These are phyloP conservation scores for Naumovozyma baii DNA, from an alignment of 805 yeast species.

Conservation along the genomic window DNA sequence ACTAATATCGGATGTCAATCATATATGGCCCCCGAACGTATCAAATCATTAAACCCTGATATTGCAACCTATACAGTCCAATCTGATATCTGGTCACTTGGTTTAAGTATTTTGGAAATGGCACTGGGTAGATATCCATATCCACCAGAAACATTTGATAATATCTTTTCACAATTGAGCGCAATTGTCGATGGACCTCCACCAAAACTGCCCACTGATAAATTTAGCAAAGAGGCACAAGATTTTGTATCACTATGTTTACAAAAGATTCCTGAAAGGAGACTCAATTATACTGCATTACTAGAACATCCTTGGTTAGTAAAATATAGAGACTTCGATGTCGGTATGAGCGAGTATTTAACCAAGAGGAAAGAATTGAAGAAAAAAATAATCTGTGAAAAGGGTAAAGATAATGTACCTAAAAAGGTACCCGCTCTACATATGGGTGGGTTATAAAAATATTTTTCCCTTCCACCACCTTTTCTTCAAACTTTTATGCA, in stretches of 20 bases:
- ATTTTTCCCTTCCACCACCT: neutral
- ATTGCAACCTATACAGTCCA: conserved; percentile 82
- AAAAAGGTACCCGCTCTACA: conserved; percentile 30
- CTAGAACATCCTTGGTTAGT: conserved; percentile 78
- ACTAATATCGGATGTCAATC: conserved; percentile 97
- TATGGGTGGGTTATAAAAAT: conserved; percentile 27
- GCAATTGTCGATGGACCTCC: conserved; percentile 97
- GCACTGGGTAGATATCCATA: conserved; percentile 93
- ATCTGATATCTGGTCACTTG: conserved; percentile 92
- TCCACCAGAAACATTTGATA: conserved; percentile 85
- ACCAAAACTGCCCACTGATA: conserved; percentile 57
- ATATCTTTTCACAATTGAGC: conserved; percentile 83
- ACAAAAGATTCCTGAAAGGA: conserved; percentile 65
- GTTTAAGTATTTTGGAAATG: conserved; percentile 75
- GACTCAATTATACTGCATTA: conserved; percentile 74
- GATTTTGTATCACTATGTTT: conserved; percentile 71
- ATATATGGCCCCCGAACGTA: conserved; percentile 97
- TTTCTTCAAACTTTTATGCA: neutral
- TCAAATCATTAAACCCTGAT: conserved; percentile 62
- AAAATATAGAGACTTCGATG: conserved; percentile 36
- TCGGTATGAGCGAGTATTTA: conserved; percentile 32
- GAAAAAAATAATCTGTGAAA: conserved; percentile 18
- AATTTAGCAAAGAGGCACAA: conserved; percentile 67
- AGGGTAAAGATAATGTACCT: conserved; percentile 21
- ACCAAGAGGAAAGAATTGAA: conserved; percentile 28